phyloP scores from a whole-genome alignment of 179 eudicot genomes.

The Amaranthus tricolor region DNA sequence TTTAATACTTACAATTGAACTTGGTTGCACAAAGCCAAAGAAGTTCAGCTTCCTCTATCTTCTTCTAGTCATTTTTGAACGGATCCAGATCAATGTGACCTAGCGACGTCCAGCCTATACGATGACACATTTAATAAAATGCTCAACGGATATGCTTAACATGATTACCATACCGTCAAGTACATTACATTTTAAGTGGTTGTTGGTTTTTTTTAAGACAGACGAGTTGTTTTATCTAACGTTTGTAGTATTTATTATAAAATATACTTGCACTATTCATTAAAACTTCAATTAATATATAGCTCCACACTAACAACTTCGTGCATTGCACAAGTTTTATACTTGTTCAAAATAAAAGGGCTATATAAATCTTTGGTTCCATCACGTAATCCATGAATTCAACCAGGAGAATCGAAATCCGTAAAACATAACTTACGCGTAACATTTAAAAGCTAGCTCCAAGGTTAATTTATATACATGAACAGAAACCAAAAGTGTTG shows the following conservation, averaged over 20 bases:
- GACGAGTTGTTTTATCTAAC: no score
- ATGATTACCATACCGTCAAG: neutral
- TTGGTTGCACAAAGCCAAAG: neutral
- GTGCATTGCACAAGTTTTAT: no score
- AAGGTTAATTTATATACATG: neutral
- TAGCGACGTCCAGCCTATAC: neutral
- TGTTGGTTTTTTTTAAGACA: no score
- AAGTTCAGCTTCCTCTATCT: no score
- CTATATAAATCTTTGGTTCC: no score
- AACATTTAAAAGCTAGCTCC: neutral
- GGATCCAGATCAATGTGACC: neutral
- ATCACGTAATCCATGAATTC: neutral
- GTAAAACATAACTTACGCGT: constrained; percentile 5
- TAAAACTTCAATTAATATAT: no score
- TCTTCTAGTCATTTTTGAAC: no score
- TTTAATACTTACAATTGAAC: neutral
- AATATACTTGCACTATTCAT: no score
- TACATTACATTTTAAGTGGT: no score
- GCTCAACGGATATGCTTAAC: neutral
- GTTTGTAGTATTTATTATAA: no score
- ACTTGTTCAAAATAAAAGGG: no score
- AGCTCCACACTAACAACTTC: no score
- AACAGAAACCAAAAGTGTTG: neutral
- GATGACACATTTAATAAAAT: neutral
- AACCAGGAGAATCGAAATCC: neutral